phyloP scores from a whole-genome alignment of 2,329 filamentous ascomycete genomes.

The Polytolypa hystricis region DNA sequence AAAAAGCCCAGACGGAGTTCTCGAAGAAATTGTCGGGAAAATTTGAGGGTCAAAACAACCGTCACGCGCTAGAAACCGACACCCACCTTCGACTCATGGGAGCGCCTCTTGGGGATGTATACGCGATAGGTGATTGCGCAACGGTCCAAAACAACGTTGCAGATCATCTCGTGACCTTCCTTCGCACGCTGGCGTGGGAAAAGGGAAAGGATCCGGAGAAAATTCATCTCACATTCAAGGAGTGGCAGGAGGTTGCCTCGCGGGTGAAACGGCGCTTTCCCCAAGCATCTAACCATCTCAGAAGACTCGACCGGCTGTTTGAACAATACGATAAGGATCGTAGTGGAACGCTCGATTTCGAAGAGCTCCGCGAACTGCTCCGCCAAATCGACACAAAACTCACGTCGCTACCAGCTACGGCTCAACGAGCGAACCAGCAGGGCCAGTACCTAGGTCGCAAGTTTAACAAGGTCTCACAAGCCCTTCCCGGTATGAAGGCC shows the following conservation, averaged over 20 bases:
- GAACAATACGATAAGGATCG: constrained; percentile 86
- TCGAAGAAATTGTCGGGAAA: constrained; percentile 66
- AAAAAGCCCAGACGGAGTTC: constrained; percentile 61
- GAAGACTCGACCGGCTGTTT: constrained; percentile 83
- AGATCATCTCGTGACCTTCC: constrained; percentile 79
- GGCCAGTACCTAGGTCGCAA: constrained; percentile 86
- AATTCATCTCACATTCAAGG: constrained; percentile 72
- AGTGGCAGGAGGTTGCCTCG: constrained; percentile 77
- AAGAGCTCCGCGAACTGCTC: constrained; percentile 78
- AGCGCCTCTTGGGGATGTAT: constrained; percentile 84
- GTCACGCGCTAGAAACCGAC: constrained; percentile 87
- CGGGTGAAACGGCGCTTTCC: constrained; percentile 84
- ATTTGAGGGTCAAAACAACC: constrained; percentile 71
- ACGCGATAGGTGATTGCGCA: constrained; percentile 89
- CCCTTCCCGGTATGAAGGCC: constrained; percentile 59
- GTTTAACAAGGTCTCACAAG: constrained; percentile 78
- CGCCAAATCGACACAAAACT: constrained; percentile 90
- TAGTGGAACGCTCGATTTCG: constrained; percentile 85
- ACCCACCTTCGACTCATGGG: constrained; percentile 82
- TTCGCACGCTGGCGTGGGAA: constrained; percentile 83
- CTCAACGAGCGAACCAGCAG: constrained; percentile 93
- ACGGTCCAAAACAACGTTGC: constrained; percentile 97
- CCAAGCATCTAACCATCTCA: constrained; percentile 76
- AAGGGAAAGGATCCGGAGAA: constrained; percentile 80
- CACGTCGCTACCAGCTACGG: constrained; percentile 86